Percentiles rank a stretch among this genome's conserved stretches.
phyloP scores from a whole-genome alignment of 2,329 filamentous ascomycete genomes.

The Ophiosphaerella narmari region DNA sequence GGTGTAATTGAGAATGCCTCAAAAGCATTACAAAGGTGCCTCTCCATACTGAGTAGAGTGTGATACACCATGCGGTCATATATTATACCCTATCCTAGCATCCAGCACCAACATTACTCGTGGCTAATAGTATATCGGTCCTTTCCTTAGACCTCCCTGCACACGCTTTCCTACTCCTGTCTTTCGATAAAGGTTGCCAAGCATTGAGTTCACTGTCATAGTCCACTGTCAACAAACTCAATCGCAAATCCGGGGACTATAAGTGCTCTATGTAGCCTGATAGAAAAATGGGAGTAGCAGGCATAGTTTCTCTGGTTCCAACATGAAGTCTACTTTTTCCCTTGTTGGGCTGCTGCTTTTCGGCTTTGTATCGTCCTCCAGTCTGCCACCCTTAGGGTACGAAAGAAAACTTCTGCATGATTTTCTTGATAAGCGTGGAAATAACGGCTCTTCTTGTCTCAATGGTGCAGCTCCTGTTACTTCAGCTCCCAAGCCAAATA shows the following conservation, averaged over 20 bases:
- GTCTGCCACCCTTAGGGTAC: slow-evolving; percentile 25
- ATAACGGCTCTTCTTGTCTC: slow-evolving; percentile 18
- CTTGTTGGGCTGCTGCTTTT: background rate
- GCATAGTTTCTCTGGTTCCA: background rate
- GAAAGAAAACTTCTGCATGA: slow-evolving; percentile 25
- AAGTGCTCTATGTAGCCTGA: background rate
- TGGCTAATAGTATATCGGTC: background rate
- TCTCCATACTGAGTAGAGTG: no score
- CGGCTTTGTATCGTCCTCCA: slow-evolving; percentile 6
- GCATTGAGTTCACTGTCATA: slow-evolving; percentile 1
- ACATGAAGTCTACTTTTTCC: background rate
- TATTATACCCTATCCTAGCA: background rate
- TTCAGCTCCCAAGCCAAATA: slow-evolving; percentile 47
- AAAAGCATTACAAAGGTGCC: no score
- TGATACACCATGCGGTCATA: no score
- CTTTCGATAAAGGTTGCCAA: background rate
- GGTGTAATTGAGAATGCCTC: background rate
- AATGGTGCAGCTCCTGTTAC: slow-evolving; percentile 14
- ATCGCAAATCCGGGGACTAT: background rate
- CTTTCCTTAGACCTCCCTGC: background rate
- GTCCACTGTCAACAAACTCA: background rate
- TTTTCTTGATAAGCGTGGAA: slow-evolving; percentile 18
- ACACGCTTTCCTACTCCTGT: background rate
- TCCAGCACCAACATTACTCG: background rate
- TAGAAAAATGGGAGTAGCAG: background rate